Conservation (phyloP, 768 basidiomycete species). For the Termitomyces eurrhizus region DNA sequence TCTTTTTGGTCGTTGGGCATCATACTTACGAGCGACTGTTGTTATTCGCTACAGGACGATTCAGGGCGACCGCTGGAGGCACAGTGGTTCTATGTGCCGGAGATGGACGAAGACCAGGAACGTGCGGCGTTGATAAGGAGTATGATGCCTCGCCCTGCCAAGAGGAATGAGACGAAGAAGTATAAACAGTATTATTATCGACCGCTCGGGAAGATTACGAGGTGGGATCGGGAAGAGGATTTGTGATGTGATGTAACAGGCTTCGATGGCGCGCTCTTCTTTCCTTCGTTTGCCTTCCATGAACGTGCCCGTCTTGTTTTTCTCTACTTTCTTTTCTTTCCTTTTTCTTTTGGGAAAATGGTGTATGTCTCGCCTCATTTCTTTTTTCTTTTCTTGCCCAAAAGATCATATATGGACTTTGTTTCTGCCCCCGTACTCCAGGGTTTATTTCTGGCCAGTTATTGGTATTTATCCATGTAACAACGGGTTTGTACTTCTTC, state of each 20-base stretch:
- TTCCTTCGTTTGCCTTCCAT: not conserved
- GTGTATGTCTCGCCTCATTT: too few species aligned
- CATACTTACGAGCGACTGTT: too few species aligned
- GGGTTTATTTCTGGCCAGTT: too few species aligned
- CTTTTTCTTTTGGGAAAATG: too few species aligned
- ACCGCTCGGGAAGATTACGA: conserved; percentile 65
- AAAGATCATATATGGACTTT: too few species aligned
- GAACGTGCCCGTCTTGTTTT: too few species aligned
- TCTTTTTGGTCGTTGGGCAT: not conserved
- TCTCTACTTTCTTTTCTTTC: too few species aligned
- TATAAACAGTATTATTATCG: conserved; percentile 84
- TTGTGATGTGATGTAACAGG: conserved; percentile 11
- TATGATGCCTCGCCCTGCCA: conserved; percentile 74
- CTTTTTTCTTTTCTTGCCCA: too few species aligned
- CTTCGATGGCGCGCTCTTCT: not conserved
- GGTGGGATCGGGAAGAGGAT: conserved; percentile 74
- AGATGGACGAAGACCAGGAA: conserved; percentile 65
- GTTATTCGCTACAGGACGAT: conserved; percentile 35
- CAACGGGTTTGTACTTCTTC: too few species aligned
- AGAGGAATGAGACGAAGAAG: conserved; percentile 75
- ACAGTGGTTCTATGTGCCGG: conserved; percentile 77
- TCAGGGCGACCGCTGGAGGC: conserved; percentile 49
- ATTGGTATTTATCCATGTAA: too few species aligned
- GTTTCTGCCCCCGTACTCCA: too few species aligned
- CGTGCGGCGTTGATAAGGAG: conserved; percentile 62